Evolutionary conservation across 257 asterid genomes (phyloP).

Genomic region (Solanum medicagineum): DNA sequence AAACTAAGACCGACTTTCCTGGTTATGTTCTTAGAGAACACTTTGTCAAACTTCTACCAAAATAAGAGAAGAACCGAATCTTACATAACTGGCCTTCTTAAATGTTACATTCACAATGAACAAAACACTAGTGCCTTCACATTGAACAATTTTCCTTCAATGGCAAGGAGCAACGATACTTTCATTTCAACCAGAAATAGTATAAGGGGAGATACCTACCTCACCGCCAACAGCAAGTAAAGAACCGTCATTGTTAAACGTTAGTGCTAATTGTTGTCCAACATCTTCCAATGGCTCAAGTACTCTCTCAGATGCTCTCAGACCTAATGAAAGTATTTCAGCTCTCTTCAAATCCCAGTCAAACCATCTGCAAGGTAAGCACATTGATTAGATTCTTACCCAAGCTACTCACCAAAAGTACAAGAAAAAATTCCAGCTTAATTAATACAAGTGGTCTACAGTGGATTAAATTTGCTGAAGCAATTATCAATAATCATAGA

Average conservation of each 20-base stretch:
- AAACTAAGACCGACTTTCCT: not conserved
- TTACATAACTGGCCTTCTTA: not conserved
- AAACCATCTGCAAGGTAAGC: constrained; percentile 45
- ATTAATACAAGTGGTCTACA: not conserved
- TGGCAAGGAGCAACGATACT: not conserved
- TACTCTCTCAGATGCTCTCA: constrained; percentile 53
- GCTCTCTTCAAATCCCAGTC: constrained; percentile 41
- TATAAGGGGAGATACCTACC: constrained; percentile 36
- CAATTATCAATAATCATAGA: not conserved
- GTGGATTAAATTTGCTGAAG: not conserved
- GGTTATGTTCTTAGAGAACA: not conserved
- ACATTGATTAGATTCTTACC: not conserved
- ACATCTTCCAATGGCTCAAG: constrained; percentile 63
- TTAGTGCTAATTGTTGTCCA: constrained; percentile 75
- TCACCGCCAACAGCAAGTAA: constrained; percentile 89
- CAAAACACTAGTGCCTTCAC: not conserved
- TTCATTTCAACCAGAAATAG: not conserved
- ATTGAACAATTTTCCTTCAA: not conserved
- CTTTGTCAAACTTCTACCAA: not conserved
- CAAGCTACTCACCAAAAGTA: not conserved
- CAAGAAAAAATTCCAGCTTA: not conserved
- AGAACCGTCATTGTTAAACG: constrained; percentile 63
- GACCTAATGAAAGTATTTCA: constrained; percentile 28
- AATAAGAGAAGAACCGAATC: not conserved
- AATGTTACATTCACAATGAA: not conserved